These are phyloP conservation scores for Heritiera fomes DNA, from an alignment of 345 rosid genomes.

Conservation along the genomic window DNA sequence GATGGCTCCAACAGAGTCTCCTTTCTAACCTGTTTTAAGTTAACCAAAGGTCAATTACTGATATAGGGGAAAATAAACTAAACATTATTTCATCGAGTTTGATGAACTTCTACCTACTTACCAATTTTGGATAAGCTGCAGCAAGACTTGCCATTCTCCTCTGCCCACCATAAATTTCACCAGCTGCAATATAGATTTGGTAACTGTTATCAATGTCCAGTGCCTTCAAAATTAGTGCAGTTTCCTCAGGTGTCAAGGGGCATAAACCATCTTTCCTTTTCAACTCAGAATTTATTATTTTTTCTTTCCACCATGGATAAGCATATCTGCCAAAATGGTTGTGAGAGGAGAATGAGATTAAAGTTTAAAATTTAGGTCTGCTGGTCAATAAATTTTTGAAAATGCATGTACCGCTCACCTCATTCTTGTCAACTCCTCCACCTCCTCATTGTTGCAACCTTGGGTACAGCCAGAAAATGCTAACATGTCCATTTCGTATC, in stretches of 20 bases:
- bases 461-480: constrained; percentile 97
- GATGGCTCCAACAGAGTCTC: constrained; percentile 71
- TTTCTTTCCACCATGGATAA: constrained; percentile 96
- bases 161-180: constrained; percentile 78
- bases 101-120: constrained; percentile 35
- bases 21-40: constrained; percentile 68
- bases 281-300: constrained; percentile 72
- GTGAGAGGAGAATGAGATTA: background rate
- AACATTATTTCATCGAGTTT: background rate
- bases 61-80: background rate
- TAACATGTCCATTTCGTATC: constrained; percentile 99
- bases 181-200: constrained; percentile 82
- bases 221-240: constrained; percentile 69
- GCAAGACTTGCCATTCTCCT: constrained; percentile 73
- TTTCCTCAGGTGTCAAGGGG: constrained; percentile 91
- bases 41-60: background rate
- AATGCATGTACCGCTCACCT: constrained; percentile 46
- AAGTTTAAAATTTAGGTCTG: constrained; percentile 1
- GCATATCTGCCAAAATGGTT: constrained; percentile 60
- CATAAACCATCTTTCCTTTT: constrained; percentile 86
- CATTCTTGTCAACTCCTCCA: constrained; percentile 93
- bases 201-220: constrained; percentile 69
- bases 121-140: constrained; percentile 69
- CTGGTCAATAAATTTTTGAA: background rate
- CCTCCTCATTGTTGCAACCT: constrained; percentile 87